Base-by-base conservation (phyloP, 257 asterid genomes). In the Fraxinus pennsylvanica region DNA sequence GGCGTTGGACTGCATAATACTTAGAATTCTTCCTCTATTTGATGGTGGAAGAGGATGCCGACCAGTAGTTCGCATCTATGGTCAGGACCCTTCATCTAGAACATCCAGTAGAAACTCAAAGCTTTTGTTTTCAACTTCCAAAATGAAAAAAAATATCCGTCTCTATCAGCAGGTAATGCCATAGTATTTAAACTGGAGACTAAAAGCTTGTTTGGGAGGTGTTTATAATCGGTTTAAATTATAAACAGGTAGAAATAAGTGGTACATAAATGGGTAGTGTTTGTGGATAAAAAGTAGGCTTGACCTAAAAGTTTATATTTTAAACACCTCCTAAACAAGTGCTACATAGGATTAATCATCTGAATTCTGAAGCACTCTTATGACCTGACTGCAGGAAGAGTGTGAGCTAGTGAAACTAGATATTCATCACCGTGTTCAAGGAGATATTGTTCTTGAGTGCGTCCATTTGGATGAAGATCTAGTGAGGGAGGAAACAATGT, bases 401-500 rank as follows among this genome's bases (percentile, higher is more conserved):
- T 92, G 98, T 76, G 93, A 89, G 68, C 87, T 90, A 66, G 95
- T 93, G 80, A 94, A 92, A 86, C 83, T 96, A 65, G 90, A 94
- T 85, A 88, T 96, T 14, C 89, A 82, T 74, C 85, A 87, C 82
- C 96, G 90, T 66, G 88, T 94, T 78, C 96, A 90, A 86, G 97
- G 99, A 73, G 99, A 96, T 86, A 84, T 92, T 80, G 97, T 96
- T 81, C 90, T 96, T 45, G 99, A 96, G 88, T 96, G 97, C 80
- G 87, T 92, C 81, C 99, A 96, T 85, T 83, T 93, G 79, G 96
- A 93, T 78, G 97, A 92, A 76, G 97, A 91, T 83, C 84, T 92
- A 61, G 88, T 82, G 84, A 86, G 90, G 88, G 99, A 96, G 82
- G 97, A 93, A 86, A 91, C 89, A 85, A 92, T 96, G 78, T 94